These are phyloP conservation scores for Daldinia loculata DNA, from an alignment of 495 filamentous ascomycete species.

Conservation along the genomic window DNA sequence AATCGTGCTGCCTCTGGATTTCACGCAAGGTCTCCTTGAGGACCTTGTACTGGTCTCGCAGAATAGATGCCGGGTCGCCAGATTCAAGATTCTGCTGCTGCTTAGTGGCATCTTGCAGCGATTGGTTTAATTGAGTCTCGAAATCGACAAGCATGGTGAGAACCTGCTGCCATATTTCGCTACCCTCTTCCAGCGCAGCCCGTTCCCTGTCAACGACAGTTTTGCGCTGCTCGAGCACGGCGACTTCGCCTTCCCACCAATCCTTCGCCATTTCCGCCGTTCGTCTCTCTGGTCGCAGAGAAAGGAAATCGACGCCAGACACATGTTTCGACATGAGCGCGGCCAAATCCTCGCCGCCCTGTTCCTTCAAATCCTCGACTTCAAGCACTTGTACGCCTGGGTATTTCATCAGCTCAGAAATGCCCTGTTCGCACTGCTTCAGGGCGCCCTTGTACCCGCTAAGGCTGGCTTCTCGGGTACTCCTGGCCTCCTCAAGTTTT, in stretches of 20 bases:
- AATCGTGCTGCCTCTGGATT: slow-evolving; percentile 67
- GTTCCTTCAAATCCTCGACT: slow-evolving; percentile 46
- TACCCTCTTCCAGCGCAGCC: slow-evolving; percentile 83
- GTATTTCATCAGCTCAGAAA: slow-evolving; percentile 56
- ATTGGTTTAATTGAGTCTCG: slow-evolving; percentile 67
- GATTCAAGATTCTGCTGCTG: slow-evolving; percentile 13
- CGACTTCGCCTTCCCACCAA: slow-evolving; percentile 75
- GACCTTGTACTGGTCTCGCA: slow-evolving; percentile 59
- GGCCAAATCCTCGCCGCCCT: slow-evolving; percentile 27
- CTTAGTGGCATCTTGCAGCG: slow-evolving; percentile 56
- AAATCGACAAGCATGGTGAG: slow-evolving; percentile 70
- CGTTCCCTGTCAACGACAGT: slow-evolving; percentile 72
- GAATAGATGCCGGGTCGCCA: slow-evolving; percentile 43
- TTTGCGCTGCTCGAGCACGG: slow-evolving; percentile 64
- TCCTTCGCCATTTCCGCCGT: slow-evolving; percentile 81
- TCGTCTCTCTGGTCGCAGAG: slow-evolving; percentile 71
- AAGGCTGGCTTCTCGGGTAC: slow-evolving; percentile 60
- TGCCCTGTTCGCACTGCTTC: slow-evolving; percentile 51
- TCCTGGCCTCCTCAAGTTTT: slow-evolving; percentile 70
- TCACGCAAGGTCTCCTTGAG: slow-evolving; percentile 65
- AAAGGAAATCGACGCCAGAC: slow-evolving; percentile 57
- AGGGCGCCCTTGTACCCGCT: slow-evolving; percentile 61
- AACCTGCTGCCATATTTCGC: slow-evolving; percentile 78
- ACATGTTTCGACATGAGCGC: slow-evolving; percentile 46
- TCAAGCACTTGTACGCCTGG: slow-evolving; percentile 60